Base-by-base conservation (phyloP, 257 asterid genomes). In the Ehretia macrophylla region DNA sequence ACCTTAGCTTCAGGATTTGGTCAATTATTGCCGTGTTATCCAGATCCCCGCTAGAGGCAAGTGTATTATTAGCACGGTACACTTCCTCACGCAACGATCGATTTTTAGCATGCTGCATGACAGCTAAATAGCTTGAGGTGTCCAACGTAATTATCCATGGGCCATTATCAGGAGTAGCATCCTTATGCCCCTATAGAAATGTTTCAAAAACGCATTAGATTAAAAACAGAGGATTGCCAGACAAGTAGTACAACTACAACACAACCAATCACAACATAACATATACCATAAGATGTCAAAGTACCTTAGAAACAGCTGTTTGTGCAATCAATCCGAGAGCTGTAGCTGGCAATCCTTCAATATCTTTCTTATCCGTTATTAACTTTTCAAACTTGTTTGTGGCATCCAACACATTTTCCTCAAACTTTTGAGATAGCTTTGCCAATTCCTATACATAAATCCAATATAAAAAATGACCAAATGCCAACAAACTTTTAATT, bases 291-390 rank as follows among this genome's bases (percentile, higher is more conserved):
- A 38, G 23, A 40, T 48, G 23, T 35, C 49, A 51, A 66, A 32
- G 57, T 72, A 89, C 99, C 94, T 89, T 93, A 37, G 97, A 85
- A 63, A 75, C 86, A 39, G 99, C 99, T 68, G 97, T 89, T 80
- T 93, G 99, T 52, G 99, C 95, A 72, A 83, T 97, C 79, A 93
- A 77, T 61, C 99, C 99, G 67, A 89, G 94, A 71, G 96, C 90
- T 22, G 87, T 64, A 69, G 73, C 81, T 10, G 96, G 97, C 75
- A 93, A 76, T 38, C 99, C 99, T 59, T 89, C 99, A 65, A 93
- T 75, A 32, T 89, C 96, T 63, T 83, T 85, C 85, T 86, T 89
- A 58, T 89, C 92, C 8, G 87, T 89, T 63, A 93, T 80, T 79
- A 93, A 73, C 49, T 93, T 93, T 81, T 89, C 95, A 39, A 83